A percentile compares a stretch with the other conserved stretches of the same genome.
These are phyloP conservation scores for Plasmodium yoelii DNA, from an alignment of 169 alveolate species.

Conservation along the genomic window DNA sequence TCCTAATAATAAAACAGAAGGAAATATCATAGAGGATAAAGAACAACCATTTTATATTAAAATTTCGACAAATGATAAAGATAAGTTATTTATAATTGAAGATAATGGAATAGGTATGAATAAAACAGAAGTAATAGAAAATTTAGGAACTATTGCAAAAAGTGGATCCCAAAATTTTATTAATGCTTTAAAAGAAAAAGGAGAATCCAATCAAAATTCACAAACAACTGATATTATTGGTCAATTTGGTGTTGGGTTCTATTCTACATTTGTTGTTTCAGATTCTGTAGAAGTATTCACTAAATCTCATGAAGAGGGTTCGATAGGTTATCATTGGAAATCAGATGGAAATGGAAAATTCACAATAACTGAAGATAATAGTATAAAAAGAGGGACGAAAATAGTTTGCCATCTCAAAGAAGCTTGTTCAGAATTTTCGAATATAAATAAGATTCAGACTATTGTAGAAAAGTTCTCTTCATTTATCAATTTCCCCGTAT, in stretches of 20 bases:
- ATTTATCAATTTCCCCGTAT: slow-evolving; percentile 93
- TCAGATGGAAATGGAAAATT: slow-evolving; percentile 86
- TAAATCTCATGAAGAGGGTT: slow-evolving; percentile 89
- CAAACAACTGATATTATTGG: slow-evolving; percentile 88
- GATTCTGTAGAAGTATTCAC: slow-evolving; percentile 91
- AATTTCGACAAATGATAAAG: slow-evolving; percentile 88
- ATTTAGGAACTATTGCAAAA: slow-evolving; percentile 98
- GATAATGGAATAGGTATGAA: slow-evolving; percentile 98
- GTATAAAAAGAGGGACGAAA: slow-evolving; percentile 92
- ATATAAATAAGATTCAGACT: slow-evolving; percentile 84
- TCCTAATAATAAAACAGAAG: not conserved
- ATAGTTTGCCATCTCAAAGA: slow-evolving; percentile 91
- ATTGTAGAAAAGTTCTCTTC: slow-evolving; percentile 93
- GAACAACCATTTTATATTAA: slow-evolving; percentile 80
- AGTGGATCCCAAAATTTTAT: slow-evolving; percentile 97
- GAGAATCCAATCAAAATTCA: slow-evolving; percentile 4
- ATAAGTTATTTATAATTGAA: slow-evolving; percentile 86
- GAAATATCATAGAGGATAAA: not conserved
- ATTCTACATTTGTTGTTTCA: slow-evolving; percentile 93
- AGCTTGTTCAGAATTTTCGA: slow-evolving; percentile 89
- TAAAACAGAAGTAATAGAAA: slow-evolving; percentile 94
- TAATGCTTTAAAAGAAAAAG: slow-evolving; percentile 83
- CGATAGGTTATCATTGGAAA: slow-evolving; percentile 87
- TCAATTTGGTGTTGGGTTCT: slow-evolving; percentile 94
- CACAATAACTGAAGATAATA: slow-evolving; percentile 80